phyloP scores from a whole-genome alignment of 495 filamentous ascomycete species.

The Podospora sp. region DNA sequence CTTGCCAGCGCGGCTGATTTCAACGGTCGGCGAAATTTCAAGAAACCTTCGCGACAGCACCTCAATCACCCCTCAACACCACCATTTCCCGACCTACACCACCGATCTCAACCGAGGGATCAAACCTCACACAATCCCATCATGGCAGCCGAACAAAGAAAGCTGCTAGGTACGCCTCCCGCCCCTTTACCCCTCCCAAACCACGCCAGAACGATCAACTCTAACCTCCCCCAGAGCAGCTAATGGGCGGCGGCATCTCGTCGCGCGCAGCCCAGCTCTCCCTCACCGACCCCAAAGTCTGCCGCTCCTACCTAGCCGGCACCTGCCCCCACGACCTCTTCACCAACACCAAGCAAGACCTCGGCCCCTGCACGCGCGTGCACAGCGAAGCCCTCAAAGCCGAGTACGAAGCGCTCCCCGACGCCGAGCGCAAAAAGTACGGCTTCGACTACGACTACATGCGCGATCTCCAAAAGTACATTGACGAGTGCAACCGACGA shows the following conservation, averaged over 20 bases:
- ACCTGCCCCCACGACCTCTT: slow-evolving; percentile 99
- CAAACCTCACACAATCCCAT: slow-evolving; percentile 19
- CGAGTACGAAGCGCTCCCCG: slow-evolving; percentile 74
- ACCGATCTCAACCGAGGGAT: background rate
- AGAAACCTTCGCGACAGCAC: background rate
- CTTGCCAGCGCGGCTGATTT: slow-evolving; percentile 5
- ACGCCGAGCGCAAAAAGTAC: slow-evolving; percentile 72
- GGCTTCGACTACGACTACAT: slow-evolving; percentile 97
- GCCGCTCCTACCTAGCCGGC: slow-evolving; percentile 90
- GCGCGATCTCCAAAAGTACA: slow-evolving; percentile 91
- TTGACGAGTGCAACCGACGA: slow-evolving; percentile 92
- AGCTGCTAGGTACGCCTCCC: slow-evolving; percentile 75
- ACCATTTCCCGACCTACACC: background rate
- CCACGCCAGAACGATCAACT: background rate
- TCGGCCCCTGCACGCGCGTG: slow-evolving; percentile 86
- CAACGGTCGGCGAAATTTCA: background rate
- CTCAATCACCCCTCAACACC: background rate
- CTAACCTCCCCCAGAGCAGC: slow-evolving; percentile 63
- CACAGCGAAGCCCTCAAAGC: slow-evolving; percentile 86
- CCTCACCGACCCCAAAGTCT: slow-evolving; percentile 91
- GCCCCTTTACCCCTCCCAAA: slow-evolving; percentile 4
- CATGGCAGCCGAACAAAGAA: slow-evolving; percentile 95
- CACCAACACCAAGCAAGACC: slow-evolving; percentile 98
- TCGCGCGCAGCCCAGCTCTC: slow-evolving; percentile 76
- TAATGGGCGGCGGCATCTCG: slow-evolving; percentile 72